These are phyloP conservation scores for Polygonum aviculare DNA, from an alignment of 148 eudicot species.

Conservation along the genomic window DNA sequence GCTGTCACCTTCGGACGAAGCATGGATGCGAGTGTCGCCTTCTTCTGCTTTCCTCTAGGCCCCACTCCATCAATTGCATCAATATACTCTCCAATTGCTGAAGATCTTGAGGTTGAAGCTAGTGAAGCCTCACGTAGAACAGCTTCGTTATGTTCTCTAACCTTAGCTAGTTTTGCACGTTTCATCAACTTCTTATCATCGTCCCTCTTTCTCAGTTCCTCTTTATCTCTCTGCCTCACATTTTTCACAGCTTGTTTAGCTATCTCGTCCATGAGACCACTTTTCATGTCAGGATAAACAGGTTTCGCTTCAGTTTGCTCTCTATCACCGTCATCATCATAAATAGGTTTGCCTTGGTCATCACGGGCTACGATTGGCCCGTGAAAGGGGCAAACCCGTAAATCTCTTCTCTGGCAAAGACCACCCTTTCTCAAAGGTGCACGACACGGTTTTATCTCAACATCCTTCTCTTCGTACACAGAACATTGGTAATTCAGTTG, in stretches of 20 bases:
- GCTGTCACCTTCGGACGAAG: constrained; percentile 71
- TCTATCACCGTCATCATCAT: constrained; percentile 21
- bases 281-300: constrained; percentile 2
- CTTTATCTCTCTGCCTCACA: constrained; percentile 60
- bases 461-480: constrained; percentile 57
- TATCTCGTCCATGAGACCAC: constrained; percentile 31
- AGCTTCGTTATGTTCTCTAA: constrained; percentile 67
- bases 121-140: constrained; percentile 72
- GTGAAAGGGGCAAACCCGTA: constrained; percentile 79
- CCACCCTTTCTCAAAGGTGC: constrained; percentile 73
- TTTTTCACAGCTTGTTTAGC: constrained; percentile 67
- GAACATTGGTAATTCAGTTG: constrained; percentile 72
- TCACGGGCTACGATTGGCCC: constrained; percentile 78
- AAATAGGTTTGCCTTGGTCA: constrained; percentile 56
- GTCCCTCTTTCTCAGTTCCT: constrained; percentile 45
- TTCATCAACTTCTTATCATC: constrained; percentile 45
- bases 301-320: constrained; percentile 15
- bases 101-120: constrained; percentile 59
- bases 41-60: constrained; percentile 33
- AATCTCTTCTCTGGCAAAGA: constrained; percentile 72
- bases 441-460: constrained; percentile 65
- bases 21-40: constrained; percentile 78
- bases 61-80: constrained; percentile 20
- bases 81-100: constrained; percentile 40
- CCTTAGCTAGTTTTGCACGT: constrained; percentile 70